phyloP scores from a whole-genome alignment of 2,329 filamentous ascomycete genomes.

The Cordyceps cateniannulata region DNA sequence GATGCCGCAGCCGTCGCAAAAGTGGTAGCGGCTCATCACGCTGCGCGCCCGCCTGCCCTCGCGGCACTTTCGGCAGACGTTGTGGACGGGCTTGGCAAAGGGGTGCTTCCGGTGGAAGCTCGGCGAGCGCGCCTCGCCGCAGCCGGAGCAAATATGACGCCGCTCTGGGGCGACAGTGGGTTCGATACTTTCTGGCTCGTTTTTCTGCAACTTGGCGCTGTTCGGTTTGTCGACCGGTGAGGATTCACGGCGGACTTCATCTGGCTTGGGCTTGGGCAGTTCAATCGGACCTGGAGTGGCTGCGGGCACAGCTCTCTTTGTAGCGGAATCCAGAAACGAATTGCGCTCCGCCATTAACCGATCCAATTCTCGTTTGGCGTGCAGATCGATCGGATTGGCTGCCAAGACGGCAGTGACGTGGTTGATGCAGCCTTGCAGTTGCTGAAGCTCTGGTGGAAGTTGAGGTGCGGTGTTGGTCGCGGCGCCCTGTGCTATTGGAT shows the following conservation, averaged over 20 bases:
- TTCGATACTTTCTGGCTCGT: not conserved
- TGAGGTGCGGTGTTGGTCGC: not conserved
- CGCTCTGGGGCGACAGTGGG: not conserved
- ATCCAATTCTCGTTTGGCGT: not conserved
- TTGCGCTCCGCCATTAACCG: not conserved
- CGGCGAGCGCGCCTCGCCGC: conserved; percentile 28
- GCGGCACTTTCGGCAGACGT: conserved; percentile 30
- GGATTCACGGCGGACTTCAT: not conserved
- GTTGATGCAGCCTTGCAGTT: not conserved
- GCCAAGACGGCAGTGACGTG: not conserved
- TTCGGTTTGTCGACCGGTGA: not conserved
- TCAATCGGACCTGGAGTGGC: not conserved
- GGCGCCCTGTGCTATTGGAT: not conserved
- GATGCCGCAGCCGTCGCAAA: conserved; percentile 37
- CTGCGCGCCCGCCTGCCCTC: conserved; percentile 19
- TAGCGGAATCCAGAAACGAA: conserved; percentile 1
- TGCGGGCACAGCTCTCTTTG: conserved; percentile 11
- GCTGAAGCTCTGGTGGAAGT: not conserved
- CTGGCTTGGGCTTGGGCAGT: not conserved
- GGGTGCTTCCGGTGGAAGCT: conserved; percentile 30
- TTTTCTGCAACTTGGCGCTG: not conserved
- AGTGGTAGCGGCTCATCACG: conserved; percentile 25
- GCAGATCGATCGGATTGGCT: not conserved
- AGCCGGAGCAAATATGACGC: conserved; percentile 30
- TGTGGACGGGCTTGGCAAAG: conserved; percentile 22